Conservation (phyloP, 177 flowering plant species). For the Vitis hybrid region DNA sequence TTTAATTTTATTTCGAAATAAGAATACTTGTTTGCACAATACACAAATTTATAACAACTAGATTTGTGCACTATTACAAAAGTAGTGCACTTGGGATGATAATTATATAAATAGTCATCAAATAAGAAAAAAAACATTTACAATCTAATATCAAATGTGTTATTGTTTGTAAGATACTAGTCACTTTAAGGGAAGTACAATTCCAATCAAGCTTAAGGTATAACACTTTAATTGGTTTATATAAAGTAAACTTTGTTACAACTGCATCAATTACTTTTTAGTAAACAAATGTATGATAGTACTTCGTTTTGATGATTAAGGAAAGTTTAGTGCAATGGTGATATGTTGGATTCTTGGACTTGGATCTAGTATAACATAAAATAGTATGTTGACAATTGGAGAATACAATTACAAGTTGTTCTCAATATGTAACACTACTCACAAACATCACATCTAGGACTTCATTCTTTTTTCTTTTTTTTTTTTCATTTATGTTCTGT, state of each 20-base stretch:
- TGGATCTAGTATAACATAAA: conserved; percentile 63
- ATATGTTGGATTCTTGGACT: conserved; percentile 72
- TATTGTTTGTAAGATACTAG: neutral
- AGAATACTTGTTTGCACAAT: no score
- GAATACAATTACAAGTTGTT: conserved; percentile 41
- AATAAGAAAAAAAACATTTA: no score
- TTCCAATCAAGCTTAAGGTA: conserved; percentile 42
- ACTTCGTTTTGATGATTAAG: conserved; percentile 32
- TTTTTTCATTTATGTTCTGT: no score
- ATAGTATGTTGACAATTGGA: conserved; percentile 44
- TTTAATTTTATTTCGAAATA: no score
- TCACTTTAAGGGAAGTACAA: conserved; percentile 7
- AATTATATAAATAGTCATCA: no score
- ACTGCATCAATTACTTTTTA: neutral
- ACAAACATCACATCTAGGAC: no score
- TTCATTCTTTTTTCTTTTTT: neutral
- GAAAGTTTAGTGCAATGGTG: conserved; percentile 37
- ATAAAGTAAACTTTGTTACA: neutral
- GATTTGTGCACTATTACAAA: no score
- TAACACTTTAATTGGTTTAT: neutral
- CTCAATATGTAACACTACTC: conserved; percentile 23
- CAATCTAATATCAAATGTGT: no score
- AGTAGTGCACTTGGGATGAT: no score
- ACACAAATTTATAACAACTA: no score
- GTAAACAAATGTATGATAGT: neutral